Evolutionary conservation across 2,329 filamentous ascomycete species (phyloP).

Genomic region (Aspergillus sp.): DNA sequence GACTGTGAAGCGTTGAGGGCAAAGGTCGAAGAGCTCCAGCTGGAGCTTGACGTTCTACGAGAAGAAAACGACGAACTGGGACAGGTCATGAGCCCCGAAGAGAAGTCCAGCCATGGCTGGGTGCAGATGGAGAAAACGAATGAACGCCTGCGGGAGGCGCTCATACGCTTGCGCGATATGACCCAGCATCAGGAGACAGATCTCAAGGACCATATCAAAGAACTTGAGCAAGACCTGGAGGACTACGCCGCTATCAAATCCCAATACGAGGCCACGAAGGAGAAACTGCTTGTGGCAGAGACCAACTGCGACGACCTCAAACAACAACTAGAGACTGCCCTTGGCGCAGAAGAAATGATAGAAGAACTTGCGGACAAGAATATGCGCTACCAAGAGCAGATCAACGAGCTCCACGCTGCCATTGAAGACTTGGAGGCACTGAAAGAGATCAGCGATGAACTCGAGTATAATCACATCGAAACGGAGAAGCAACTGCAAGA

Average conservation of each 20-base stretch:
- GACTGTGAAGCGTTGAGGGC: conserved; percentile 70
- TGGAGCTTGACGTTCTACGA: conserved; percentile 77
- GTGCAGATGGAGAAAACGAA: conserved; percentile 86
- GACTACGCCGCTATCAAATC: conserved; percentile 59
- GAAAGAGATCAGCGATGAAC: conserved; percentile 87
- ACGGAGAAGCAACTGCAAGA: conserved; percentile 91
- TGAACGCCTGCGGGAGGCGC: conserved; percentile 73
- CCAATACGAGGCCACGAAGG: conserved; percentile 60
- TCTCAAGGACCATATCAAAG: conserved; percentile 62
- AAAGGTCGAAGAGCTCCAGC: conserved; percentile 71
- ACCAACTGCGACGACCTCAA: conserved; percentile 73
- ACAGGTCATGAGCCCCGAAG: conserved; percentile 78
- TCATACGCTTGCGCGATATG: conserved; percentile 75
- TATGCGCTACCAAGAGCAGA: conserved; percentile 69
- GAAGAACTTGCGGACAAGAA: conserved; percentile 85
- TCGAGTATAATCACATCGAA: conserved; percentile 86
- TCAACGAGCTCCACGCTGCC: conserved; percentile 70
- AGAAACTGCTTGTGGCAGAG: conserved; percentile 64
- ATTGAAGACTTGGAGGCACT: conserved; percentile 83
- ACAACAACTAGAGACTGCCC: conserved; percentile 80
- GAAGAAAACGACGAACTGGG: conserved; percentile 81
- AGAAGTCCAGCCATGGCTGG: conserved; percentile 78
- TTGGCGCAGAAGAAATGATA: conserved; percentile 87
- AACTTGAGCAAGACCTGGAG: conserved; percentile 62
- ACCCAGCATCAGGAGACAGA: conserved; percentile 78